phyloP scores from a whole-genome alignment of 768 basidiomycete genomes.

The Lentinula aciculospora region DNA sequence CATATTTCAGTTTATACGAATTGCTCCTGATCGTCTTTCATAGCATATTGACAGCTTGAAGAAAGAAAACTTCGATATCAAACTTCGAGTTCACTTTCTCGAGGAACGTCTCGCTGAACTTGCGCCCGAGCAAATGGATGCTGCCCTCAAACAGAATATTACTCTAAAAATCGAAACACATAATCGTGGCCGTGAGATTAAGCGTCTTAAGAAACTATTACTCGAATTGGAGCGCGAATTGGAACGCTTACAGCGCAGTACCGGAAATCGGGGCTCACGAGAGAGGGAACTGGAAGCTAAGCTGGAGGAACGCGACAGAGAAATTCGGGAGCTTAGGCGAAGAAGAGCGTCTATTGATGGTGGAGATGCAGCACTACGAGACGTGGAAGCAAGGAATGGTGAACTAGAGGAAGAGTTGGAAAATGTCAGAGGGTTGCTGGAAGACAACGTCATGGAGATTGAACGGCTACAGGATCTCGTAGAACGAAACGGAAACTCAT shows the following conservation, averaged over 20 bases:
- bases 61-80: slow-evolving; percentile 96
- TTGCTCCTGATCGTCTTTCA: not conserved
- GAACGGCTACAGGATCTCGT: slow-evolving; percentile 67
- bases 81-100: slow-evolving; percentile 91
- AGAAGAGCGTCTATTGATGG: slow-evolving; percentile 31
- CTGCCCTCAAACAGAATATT: slow-evolving; percentile 88
- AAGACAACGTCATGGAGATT: slow-evolving; percentile 84
- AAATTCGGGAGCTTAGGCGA: slow-evolving; percentile 61
- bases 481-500: slow-evolving; percentile 45
- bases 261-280: slow-evolving; percentile 34
- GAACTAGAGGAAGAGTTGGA: slow-evolving; percentile 74
- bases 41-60: slow-evolving; percentile 94
- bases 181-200: slow-evolving; percentile 84
- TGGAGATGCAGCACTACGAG: slow-evolving; percentile 48
- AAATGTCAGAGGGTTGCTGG: slow-evolving; percentile 58
- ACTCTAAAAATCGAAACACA: slow-evolving; percentile 91
- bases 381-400: slow-evolving; percentile 53
- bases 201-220: slow-evolving; percentile 86
- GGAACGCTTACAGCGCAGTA: slow-evolving; percentile 55
- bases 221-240: slow-evolving; percentile 79
- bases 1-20: not conserved
- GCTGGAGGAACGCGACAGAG: slow-evolving; percentile 67
- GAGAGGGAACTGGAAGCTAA: slow-evolving; percentile 74
- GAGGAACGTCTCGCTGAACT: slow-evolving; percentile 89
- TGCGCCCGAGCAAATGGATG: slow-evolving; percentile 89